Base-by-base conservation (phyloP, 495 filamentous ascomycete genomes). In the Trichocladium uniseriatum region DNA sequence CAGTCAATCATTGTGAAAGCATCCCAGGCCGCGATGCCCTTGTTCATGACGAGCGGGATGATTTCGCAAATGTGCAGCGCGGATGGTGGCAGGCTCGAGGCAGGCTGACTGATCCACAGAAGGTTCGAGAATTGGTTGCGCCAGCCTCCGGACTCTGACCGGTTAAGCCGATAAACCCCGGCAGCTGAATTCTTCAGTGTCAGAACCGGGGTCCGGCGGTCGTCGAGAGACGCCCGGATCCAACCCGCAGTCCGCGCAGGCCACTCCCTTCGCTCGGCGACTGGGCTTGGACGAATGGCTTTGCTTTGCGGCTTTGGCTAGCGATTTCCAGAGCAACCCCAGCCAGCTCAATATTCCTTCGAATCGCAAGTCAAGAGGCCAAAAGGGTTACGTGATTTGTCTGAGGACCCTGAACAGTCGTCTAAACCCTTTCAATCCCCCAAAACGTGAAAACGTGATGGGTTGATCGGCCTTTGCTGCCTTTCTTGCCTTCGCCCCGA, bases 51-150 rank as follows among this genome's bases (percentile, higher is more conserved):
- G n/a, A n/a, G n/a, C n/a, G n/a, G n/a, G n/a, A n/a, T n/a, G n/a
- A n/a, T n/a, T n/a, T n/a, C n/a, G n/a, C n/a, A n/a, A n/a, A n/a
- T n/a, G n/a, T n/a, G n/a, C n/a, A n/a, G n/a, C n/a, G n/a, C n/a
- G n/a, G n/a, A n/a, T n/a, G n/a, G n/a, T n/a, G n/a, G n/a, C n/a
- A n/a, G n/a, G n/a, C n/a, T n/a, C n/a, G n/a, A n/a, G n/a, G n/a
- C 24, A 4, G 24, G 8, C 24, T 27, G 24, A 27, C 24, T 27
- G 55, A 38, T 31, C 67, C 69, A 72, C 67, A 67, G 69, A 72
- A 72, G 54, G 37, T 72, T 72, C 69, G 64, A 66, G 69, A 72
- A 72, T 60, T 49, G 52, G 47, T 45, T 27, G 45, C 29, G 24
- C 46, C 45, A 41, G 27, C 36, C 45, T 29, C 22, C 44, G 41